Evolutionary conservation across 2,329 filamentous ascomycete genomes (phyloP).

Genomic region (Orbilia quercus): DNA sequence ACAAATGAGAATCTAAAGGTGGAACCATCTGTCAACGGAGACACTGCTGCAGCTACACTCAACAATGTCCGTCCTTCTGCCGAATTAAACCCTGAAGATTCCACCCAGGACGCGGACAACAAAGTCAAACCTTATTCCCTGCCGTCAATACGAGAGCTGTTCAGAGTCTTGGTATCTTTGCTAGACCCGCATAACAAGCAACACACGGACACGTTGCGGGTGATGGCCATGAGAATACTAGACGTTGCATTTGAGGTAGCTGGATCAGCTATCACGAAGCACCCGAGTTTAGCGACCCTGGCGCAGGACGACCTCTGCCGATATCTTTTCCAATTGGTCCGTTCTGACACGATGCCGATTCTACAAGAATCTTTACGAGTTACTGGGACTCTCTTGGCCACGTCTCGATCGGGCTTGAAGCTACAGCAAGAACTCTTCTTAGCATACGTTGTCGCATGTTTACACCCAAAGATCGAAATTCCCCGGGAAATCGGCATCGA

Average conservation of each 20-base stretch:
- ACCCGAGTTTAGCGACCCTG: conserved; percentile 85
- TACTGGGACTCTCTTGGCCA: conserved; percentile 87
- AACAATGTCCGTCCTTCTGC: conserved; percentile 55
- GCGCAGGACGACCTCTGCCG: conserved; percentile 94
- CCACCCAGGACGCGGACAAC: conserved; percentile 63
- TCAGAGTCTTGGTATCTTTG: conserved; percentile 91
- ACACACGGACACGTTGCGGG: conserved; percentile 92
- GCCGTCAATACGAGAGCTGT: conserved; percentile 92
- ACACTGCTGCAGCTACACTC: conserved; percentile 62
- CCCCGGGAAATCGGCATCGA: conserved; percentile 90
- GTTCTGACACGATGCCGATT: conserved; percentile 95
- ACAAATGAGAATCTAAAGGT: conserved; percentile 84
- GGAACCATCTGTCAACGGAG: conserved; percentile 78
- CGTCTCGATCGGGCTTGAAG: conserved; percentile 89
- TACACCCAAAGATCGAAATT: conserved; percentile 94
- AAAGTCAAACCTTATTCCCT: conserved; percentile 86
- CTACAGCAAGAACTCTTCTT: conserved; percentile 96
- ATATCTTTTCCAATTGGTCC: conserved; percentile 93
- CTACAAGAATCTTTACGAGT: conserved; percentile 92
- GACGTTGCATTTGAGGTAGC: conserved; percentile 97
- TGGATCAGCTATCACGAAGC: conserved; percentile 91
- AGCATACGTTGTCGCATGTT: conserved; percentile 90
- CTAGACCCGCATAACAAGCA: conserved; percentile 91
- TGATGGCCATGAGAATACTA: conserved; percentile 97
- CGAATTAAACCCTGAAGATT: conserved; percentile 64